phyloP scores from a whole-genome alignment of 2,329 filamentous ascomycete genomes.

The Tricladium varicosporioides region DNA sequence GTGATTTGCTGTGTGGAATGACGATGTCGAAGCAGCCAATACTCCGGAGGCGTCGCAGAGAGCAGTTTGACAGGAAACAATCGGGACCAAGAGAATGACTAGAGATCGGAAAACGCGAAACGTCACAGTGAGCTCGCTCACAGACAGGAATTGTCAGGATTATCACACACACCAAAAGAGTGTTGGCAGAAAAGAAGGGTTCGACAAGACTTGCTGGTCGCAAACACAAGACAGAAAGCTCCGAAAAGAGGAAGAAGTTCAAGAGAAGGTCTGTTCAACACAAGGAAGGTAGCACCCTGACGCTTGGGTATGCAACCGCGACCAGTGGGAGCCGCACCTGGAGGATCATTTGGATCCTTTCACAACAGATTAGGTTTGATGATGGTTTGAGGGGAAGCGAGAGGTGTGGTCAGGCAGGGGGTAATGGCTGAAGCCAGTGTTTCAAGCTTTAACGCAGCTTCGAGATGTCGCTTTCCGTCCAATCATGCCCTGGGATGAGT shows the following conservation, averaged over 20 bases:
- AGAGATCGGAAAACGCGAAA: slow-evolving; percentile 26
- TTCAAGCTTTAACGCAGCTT: not conserved
- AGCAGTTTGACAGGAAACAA: slow-evolving; percentile 17
- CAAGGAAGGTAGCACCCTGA: not conserved
- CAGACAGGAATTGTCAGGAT: slow-evolving; percentile 10
- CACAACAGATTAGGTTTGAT: slow-evolving; percentile 14
- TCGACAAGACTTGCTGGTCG: slow-evolving; percentile 15
- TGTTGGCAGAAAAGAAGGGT: slow-evolving; percentile 6
- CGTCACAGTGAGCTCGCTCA: slow-evolving; percentile 19
- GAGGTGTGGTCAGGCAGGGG: not conserved
- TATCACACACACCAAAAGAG: slow-evolving; percentile 13
- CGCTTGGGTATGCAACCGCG: not conserved
- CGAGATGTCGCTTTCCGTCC: no score
- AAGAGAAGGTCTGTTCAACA: slow-evolving; percentile 7
- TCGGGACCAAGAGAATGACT: slow-evolving; percentile 27
- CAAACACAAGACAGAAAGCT: slow-evolving; percentile 1
- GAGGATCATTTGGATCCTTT: slow-evolving; percentile 4
- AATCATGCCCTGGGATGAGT: no score
- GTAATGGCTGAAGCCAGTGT: not conserved
- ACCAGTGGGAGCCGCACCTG: not conserved
- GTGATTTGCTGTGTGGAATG: slow-evolving; percentile 4
- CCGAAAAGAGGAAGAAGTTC: not conserved
- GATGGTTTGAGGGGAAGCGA: slow-evolving; percentile 7
- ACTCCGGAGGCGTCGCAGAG: slow-evolving; percentile 12
- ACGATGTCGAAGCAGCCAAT: slow-evolving; percentile 4